phyloP scores from a whole-genome alignment of 768 basidiomycete species.

The Pulveroboletus sp. region DNA sequence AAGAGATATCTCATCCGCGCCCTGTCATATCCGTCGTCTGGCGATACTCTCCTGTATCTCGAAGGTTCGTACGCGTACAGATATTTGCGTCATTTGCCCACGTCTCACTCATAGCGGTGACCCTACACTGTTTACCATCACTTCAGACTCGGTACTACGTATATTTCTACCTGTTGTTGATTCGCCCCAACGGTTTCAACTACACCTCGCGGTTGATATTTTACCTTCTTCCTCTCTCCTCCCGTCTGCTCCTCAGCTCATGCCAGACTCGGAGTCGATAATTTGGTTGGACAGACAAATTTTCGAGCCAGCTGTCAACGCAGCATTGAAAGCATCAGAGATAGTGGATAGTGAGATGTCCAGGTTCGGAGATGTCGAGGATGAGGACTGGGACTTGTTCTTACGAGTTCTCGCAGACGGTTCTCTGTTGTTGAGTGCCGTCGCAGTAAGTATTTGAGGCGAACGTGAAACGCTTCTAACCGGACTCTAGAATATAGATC shows the following conservation, averaged over 20 bases:
- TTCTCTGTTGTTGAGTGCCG: constrained; percentile 67
- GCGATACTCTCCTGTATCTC: constrained; percentile 68
- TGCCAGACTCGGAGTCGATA: constrained; percentile 40
- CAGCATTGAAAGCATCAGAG: constrained; percentile 37
- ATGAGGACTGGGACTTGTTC: constrained; percentile 80
- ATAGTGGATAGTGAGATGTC: constrained; percentile 21
- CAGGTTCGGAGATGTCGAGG: constrained; percentile 58
- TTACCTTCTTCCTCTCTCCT: constrained; percentile 59
- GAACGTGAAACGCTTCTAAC: constrained; percentile 4
- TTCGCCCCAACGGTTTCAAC: constrained; percentile 77
- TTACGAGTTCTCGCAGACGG: constrained; percentile 70
- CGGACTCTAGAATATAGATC: constrained; percentile 73
- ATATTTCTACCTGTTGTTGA: constrained; percentile 89
- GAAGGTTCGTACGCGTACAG: constrained; percentile 44
- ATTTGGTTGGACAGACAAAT: constrained; percentile 71
- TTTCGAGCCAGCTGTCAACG: constrained; percentile 46
- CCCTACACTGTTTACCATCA: constrained; percentile 78
- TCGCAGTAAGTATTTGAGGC: constrained; percentile 52
- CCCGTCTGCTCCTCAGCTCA: constrained; percentile 31
- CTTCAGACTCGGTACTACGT: constrained; percentile 77
- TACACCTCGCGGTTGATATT: constrained; percentile 76
- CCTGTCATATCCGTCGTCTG: constrained; percentile 67
- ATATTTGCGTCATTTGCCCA: constrained; percentile 1
- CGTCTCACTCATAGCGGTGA: constrained; percentile 52
- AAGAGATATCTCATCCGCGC: constrained; percentile 71